A percentile compares a stretch with the other conserved stretches of the same genome.
Conservation (phyloP, 352 stramenopile genomes). For the Pythium diclinum region DNA sequence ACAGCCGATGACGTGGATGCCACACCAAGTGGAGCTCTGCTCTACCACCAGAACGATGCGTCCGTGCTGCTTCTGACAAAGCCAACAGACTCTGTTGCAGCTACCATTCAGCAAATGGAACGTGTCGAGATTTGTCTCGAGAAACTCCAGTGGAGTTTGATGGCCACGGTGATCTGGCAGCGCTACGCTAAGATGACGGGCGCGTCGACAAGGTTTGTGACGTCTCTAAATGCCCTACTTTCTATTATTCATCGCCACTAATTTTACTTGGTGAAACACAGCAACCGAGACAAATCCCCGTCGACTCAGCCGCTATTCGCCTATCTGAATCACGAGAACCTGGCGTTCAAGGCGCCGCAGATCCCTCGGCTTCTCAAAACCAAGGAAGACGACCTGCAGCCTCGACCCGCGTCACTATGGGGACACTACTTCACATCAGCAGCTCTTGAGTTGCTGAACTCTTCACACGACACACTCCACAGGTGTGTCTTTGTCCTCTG, state of each 20-base stretch:
- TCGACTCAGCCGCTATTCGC: slow-evolving; percentile 35
- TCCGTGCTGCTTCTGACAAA: slow-evolving; percentile 41
- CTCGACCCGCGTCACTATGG: slow-evolving; percentile 39
- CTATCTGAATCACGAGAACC: slow-evolving; percentile 58
- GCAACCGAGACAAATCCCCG: not conserved
- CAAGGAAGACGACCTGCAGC: slow-evolving; percentile 50
- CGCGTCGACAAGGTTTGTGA: slow-evolving; percentile 10
- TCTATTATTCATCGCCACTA: not conserved
- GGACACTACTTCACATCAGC: slow-evolving; percentile 46
- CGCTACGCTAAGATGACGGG: slow-evolving; percentile 11
- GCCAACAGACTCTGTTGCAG: not conserved
- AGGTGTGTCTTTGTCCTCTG: slow-evolving; percentile 7
- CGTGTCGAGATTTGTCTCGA: slow-evolving; percentile 18
- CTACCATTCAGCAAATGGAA: slow-evolving; percentile 14
- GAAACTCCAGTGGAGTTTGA: slow-evolving; percentile 10
- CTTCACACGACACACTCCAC: slow-evolving; percentile 42
- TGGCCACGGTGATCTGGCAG: slow-evolving; percentile 13
- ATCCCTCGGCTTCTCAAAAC: slow-evolving; percentile 52
- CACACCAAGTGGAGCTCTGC: slow-evolving; percentile 20
- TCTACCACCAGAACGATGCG: slow-evolving; percentile 57
- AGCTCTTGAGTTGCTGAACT: slow-evolving; percentile 38
- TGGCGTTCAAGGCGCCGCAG: slow-evolving; percentile 44
- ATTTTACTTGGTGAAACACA: not conserved
- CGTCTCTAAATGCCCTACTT: too few species aligned
- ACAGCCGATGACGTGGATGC: not conserved